These are phyloP conservation scores for Phytophthora chlamydospora DNA, from an alignment of 352 stramenopile genomes.

Conservation along the genomic window DNA sequence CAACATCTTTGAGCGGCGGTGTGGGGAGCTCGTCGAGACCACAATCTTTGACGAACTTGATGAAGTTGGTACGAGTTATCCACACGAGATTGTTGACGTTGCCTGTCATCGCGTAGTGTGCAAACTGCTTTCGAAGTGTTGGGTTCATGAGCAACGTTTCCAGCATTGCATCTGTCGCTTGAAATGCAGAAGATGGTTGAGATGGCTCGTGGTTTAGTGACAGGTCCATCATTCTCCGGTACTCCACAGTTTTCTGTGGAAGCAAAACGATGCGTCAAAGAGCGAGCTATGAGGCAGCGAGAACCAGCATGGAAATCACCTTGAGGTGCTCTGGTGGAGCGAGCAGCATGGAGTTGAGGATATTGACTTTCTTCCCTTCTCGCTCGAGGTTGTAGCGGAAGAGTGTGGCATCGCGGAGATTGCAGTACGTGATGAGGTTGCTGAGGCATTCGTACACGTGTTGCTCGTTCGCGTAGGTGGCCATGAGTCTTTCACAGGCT, in stretches of 20 bases:
- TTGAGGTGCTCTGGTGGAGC: slow-evolving; percentile 48
- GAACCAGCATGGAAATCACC: slow-evolving; percentile 25
- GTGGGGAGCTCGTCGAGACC: slow-evolving; percentile 42
- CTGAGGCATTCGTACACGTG: slow-evolving; percentile 72
- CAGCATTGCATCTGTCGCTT: slow-evolving; percentile 25
- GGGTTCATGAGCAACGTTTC: slow-evolving; percentile 51
- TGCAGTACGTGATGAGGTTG: slow-evolving; percentile 66
- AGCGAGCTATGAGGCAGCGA: neutral
- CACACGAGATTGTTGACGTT: slow-evolving; percentile 71
- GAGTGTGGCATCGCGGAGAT: slow-evolving; percentile 42
- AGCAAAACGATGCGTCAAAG: neutral
- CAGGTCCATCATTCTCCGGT: slow-evolving; percentile 48
- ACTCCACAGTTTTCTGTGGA: slow-evolving; percentile 42
- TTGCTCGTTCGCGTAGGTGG: slow-evolving; percentile 77
- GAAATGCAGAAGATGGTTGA: slow-evolving; percentile 8
- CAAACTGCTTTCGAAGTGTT: slow-evolving; percentile 68
- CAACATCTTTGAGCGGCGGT: slow-evolving; percentile 51
- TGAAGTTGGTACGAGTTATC: slow-evolving; percentile 65
- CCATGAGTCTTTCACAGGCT: slow-evolving; percentile 66
- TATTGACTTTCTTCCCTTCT: slow-evolving; percentile 59
- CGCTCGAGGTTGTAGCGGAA: slow-evolving; percentile 66
- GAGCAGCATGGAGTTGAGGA: slow-evolving; percentile 65
- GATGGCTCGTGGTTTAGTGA: slow-evolving; percentile 31
- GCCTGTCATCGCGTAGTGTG: slow-evolving; percentile 66
- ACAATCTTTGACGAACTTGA: slow-evolving; percentile 72